A percentile compares a stretch with the other conserved stretches of the same genome.
phyloP scores from a whole-genome alignment of 106 monocot genomes.

The Platanthera guangdongensis region DNA sequence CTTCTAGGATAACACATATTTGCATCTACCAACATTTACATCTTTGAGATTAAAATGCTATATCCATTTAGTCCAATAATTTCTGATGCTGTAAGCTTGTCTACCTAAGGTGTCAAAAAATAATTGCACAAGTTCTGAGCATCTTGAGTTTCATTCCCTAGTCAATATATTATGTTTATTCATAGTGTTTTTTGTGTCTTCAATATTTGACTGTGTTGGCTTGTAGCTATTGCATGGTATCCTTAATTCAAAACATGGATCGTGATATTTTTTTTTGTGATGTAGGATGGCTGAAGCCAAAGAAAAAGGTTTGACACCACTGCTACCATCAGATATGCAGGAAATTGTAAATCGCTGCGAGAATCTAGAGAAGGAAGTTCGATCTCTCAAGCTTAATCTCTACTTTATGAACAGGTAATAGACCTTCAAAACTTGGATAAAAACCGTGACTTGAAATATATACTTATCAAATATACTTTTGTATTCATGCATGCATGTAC shows the following conservation, averaged over 20 bases:
- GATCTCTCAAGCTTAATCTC: slow-evolving; percentile 46
- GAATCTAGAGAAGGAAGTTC: slow-evolving; percentile 46
- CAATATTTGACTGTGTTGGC: neutral
- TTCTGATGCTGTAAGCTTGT: neutral
- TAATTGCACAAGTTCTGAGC: neutral
- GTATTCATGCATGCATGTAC: neutral
- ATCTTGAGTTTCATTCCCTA: neutral
- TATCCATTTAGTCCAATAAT: neutral
- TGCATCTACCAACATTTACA: neutral
- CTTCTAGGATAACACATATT: neutral
- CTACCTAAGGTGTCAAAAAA: neutral
- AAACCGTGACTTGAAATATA: neutral
- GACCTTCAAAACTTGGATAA: neutral
- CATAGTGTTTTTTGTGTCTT: neutral
- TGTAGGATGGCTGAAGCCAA: slow-evolving; percentile 59
- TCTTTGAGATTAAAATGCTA: neutral
- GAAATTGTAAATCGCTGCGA: slow-evolving; percentile 39
- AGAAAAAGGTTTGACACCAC: slow-evolving; percentile 26
- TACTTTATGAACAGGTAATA: slow-evolving; percentile 50
- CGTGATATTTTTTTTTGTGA: neutral
- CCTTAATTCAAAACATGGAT: neutral
- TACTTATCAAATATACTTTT: neutral
- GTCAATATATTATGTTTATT: neutral
- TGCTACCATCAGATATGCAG: slow-evolving; percentile 37
- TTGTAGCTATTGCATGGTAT: neutral